Conservation (phyloP, 2,329 filamentous ascomycete species). For the Trichoderma semiorbis region DNA sequence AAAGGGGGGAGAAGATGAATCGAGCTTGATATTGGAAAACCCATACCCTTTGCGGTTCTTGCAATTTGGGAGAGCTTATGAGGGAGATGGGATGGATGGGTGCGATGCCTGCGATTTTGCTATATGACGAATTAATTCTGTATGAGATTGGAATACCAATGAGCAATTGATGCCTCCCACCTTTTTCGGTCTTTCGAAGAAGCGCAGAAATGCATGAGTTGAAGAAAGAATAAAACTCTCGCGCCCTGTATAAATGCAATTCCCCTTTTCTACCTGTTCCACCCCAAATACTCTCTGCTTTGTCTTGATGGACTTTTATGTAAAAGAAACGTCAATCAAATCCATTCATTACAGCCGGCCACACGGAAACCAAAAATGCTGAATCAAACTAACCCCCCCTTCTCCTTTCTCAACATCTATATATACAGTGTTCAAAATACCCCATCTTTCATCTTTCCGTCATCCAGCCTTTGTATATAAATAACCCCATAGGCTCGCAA, state of each 20-base stretch:
- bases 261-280: neutral
- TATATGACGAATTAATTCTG: neutral
- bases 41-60: neutral
- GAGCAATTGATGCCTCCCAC: neutral
- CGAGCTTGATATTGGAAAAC: neutral
- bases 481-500: neutral
- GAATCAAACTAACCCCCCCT: neutral
- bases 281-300: neutral
- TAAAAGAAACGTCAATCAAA: neutral
- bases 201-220: neutral
- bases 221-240: neutral
- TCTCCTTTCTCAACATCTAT: neutral
- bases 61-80: neutral
- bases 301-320: neutral
- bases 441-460: neutral
- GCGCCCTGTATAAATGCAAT: neutral
- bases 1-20: neutral
- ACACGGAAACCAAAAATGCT: neutral
- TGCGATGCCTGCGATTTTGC: neutral
- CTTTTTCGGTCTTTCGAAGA: neutral
- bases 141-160: neutral
- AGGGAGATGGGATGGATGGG: neutral
- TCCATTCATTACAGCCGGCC: neutral
- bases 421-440: neutral
- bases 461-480: neutral